These are phyloP conservation scores for Torulaspora franciscae DNA, from an alignment of 805 yeast genomes.

Conservation along the genomic window DNA sequence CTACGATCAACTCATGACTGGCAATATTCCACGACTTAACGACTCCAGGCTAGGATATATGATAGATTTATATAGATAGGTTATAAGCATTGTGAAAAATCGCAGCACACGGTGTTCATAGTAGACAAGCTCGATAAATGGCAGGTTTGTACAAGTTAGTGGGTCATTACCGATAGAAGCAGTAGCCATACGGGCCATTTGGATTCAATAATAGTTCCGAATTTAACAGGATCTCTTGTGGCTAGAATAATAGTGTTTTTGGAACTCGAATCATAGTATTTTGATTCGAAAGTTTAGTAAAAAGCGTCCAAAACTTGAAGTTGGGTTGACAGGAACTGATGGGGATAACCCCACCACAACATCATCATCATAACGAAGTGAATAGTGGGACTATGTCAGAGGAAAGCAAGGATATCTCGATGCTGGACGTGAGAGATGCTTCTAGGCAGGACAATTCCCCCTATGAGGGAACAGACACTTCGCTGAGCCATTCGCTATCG, in stretches of 20 bases:
- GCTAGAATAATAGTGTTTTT: neutral
- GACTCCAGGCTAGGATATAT: slow-evolving; percentile 1
- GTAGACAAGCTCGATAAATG: neutral
- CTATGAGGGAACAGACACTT: slow-evolving; percentile 1
- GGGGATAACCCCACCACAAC: slow-evolving; percentile 8
- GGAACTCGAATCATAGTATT: neutral
- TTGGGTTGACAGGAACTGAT: neutral
- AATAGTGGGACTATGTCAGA: slow-evolving; percentile 3
- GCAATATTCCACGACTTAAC: slow-evolving; percentile 1
- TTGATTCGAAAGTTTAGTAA: neutral
- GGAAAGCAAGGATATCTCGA: slow-evolving; percentile 28
- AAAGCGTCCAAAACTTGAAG: neutral
- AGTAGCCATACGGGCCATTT: neutral
- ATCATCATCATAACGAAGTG: slow-evolving; percentile 3
- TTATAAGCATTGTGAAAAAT: neutral
- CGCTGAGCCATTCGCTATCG: slow-evolving; percentile 32
- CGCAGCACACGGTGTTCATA: neutral
- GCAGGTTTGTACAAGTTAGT: neutral
- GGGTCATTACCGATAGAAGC: neutral
- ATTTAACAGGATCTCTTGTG: neutral
- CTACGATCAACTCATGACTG: slow-evolving; percentile 1
- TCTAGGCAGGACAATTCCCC: slow-evolving; percentile 9
- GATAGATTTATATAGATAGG: slow-evolving; percentile 3
- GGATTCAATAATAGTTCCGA: neutral
- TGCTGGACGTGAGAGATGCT: slow-evolving; percentile 30